Conservation (phyloP, 352 stramenopile genomes). For the Pythium aquatile region DNA sequence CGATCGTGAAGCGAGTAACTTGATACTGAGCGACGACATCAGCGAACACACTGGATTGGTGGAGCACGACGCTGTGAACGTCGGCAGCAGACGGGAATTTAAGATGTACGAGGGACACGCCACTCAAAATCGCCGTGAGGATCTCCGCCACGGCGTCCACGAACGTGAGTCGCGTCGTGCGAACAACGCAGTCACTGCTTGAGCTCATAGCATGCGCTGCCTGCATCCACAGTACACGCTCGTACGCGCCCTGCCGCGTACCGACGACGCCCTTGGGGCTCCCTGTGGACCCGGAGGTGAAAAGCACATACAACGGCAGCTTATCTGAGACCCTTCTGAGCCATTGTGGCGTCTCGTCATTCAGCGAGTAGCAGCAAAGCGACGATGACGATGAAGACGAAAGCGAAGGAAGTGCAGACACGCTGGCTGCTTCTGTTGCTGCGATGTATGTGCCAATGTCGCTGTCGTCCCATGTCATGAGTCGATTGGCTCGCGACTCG, state of each 20-base stretch:
- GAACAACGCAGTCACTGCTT: conserved; percentile 34
- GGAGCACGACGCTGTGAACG: conserved; percentile 32
- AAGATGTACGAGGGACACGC: conserved; percentile 45
- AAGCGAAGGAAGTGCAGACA: conserved; percentile 1
- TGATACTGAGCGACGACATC: conserved; percentile 15
- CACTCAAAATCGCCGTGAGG: conserved; percentile 39
- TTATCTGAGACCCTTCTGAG: not conserved
- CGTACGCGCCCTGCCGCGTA: conserved; percentile 37
- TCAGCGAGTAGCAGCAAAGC: not conserved
- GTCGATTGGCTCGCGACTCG: conserved; percentile 20
- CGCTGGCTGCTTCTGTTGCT: not conserved
- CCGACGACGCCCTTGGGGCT: conserved; percentile 46
- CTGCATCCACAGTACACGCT: conserved; percentile 55
- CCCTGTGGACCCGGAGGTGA: conserved; percentile 57
- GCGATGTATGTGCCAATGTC: not conserved
- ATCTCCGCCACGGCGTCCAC: conserved; percentile 58
- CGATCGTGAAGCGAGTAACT: conserved; percentile 44
- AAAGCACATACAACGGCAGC: conserved; percentile 52
- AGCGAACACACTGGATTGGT: conserved; percentile 33
- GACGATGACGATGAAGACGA: not conserved
- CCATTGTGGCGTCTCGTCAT: not conserved
- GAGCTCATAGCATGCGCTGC: conserved; percentile 34
- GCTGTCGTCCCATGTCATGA: conserved; percentile 33
- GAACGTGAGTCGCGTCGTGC: conserved; percentile 39
- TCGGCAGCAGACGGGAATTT: not conserved